Evolutionary conservation across 192 early-diverging fungal species (phyloP).

Genomic region (Phycomyces nitens): DNA sequence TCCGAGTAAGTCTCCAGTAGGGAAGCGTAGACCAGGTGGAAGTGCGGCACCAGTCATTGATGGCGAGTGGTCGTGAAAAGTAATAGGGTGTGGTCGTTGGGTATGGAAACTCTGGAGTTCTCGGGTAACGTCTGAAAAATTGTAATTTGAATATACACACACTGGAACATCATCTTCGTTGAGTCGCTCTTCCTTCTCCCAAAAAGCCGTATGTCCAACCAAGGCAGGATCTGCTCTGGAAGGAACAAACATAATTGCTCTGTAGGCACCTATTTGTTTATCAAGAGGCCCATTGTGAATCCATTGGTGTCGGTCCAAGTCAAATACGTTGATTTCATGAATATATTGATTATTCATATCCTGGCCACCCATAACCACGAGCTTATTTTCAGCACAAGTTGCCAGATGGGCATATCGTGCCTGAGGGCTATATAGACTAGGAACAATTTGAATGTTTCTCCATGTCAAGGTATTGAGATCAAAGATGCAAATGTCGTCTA

Average conservation of each 20-base stretch:
- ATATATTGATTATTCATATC: conserved; percentile 73
- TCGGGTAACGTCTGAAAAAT: conserved; percentile 71
- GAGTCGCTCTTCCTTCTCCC: conserved; percentile 1
- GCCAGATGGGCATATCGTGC: conserved; percentile 75
- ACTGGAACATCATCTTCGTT: conserved; percentile 38
- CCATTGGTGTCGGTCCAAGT: conserved; percentile 61
- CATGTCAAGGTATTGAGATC: conserved; percentile 61
- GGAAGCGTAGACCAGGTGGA: conserved; percentile 74
- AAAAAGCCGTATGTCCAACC: conserved; percentile 34
- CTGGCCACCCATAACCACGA: conserved; percentile 73
- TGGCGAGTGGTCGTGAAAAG: conserved; percentile 59
- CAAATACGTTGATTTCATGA: conserved; percentile 71
- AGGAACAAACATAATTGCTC: conserved; percentile 62
- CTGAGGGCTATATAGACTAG: conserved; percentile 47
- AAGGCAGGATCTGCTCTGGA: conserved; percentile 12
- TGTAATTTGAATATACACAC: conserved; percentile 76
- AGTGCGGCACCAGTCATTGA: conserved; percentile 52
- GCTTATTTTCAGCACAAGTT: conserved; percentile 53
- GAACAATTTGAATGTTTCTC: conserved; percentile 42
- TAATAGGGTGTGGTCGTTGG: conserved; percentile 36
- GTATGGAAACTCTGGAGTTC: conserved; percentile 63
- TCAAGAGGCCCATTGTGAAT: conserved; percentile 57
- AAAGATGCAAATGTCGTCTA: conserved; percentile 64
- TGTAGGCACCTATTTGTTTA: conserved; percentile 70
- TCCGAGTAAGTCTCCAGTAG: conserved; percentile 62